A percentile compares a stretch with the other conserved stretches of the same genome.
These are phyloP conservation scores for Neospermospora avenae DNA, from an alignment of 2,329 filamentous ascomycete species.

Conservation along the genomic window DNA sequence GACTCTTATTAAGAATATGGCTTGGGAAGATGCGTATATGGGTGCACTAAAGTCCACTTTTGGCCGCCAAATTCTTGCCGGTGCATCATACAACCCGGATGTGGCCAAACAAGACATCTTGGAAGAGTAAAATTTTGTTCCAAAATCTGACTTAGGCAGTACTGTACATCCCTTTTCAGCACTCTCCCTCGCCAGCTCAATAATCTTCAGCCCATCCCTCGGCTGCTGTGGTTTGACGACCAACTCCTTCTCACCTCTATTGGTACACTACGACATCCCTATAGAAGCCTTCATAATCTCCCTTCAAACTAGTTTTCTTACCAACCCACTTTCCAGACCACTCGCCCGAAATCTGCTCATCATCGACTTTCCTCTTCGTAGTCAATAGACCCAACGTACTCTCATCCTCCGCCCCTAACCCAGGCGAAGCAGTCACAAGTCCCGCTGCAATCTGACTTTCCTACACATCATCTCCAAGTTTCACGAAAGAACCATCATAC, in stretches of 20 bases:
- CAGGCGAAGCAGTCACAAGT: constrained; percentile 31
- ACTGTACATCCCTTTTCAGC: constrained; percentile 36
- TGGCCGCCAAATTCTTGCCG: too few relatives aligned
- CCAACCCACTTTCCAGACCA: constrained; percentile 37
- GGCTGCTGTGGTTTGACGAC: constrained; percentile 40
- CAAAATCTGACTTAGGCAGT: too few relatives aligned
- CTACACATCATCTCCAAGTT: constrained; percentile 38
- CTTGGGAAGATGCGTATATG: too few relatives aligned
- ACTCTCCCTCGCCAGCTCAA: constrained; percentile 43
- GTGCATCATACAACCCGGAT: too few relatives aligned
- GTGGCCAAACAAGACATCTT: too few relatives aligned
- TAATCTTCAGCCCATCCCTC: constrained; percentile 40
- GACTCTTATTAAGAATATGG: too few relatives aligned
- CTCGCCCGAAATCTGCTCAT: constrained; percentile 34
- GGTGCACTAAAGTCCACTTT: too few relatives aligned
- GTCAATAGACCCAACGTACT: constrained; percentile 39
- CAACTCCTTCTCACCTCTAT: constrained; percentile 39
- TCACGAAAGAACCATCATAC: constrained; percentile 39
- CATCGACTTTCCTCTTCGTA: constrained; percentile 39
- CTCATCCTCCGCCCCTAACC: constrained; percentile 38
- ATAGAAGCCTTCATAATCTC: constrained; percentile 41
- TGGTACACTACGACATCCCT: constrained; percentile 40
- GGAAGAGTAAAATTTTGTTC: too few relatives aligned
- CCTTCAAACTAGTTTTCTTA: constrained; percentile 39
- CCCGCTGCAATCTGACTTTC: constrained; percentile 36